Base-by-base conservation (phyloP, 1,284 basidiomycete genomes). In the Apiotrichum siamense region DNA sequence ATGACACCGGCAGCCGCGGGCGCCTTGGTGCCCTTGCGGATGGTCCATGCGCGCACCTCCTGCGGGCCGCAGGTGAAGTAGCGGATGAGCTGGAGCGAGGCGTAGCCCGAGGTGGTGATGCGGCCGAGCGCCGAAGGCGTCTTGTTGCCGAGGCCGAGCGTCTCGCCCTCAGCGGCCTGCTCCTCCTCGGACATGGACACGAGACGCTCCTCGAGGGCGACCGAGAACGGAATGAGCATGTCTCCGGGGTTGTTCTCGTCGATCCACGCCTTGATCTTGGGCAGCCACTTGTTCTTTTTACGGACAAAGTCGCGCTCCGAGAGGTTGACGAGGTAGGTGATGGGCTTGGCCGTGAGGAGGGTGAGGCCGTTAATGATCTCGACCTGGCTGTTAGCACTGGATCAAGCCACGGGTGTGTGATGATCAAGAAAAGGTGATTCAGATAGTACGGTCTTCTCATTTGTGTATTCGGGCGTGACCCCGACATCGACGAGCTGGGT, bases 211-310 rank as follows among this genome's bases (percentile, higher is more conserved):
- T 99, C 96, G 45, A 98, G 80, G 1, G 93, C 82, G 46, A 98
- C 96, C 21, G 91, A 96, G 80, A 98, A 97, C 12, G 96, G 96
- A 64, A 99, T 97, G 60, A 99, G 81, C 23, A 83, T 81, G 69
- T 99, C 96, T 54, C 96, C 96, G 2, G 93, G 85, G 78, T 97
- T 98, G 79, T 97, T 83, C 68, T 85, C 81, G 77, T 98, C 93
- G 67, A 99, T 97, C 94, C 96, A 99, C 24, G 78, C 87, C 75
- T 97, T 97, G 81, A 98, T 98, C 78, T 97, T 97, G 23, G 93
- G 81, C 25, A 98, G 77, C 92, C 94, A 98, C 79, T 97, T 98
- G 80, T 97, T 98, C 85, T 97, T 98, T 78, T 96, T 97, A 57
- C 96, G 84, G 53, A 90, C 78, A 69, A 90, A 99, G 75, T 99